Base-by-base conservation (phyloP, 1,139 yeast genomes). In the Scheffersomyces insectosa region DNA sequence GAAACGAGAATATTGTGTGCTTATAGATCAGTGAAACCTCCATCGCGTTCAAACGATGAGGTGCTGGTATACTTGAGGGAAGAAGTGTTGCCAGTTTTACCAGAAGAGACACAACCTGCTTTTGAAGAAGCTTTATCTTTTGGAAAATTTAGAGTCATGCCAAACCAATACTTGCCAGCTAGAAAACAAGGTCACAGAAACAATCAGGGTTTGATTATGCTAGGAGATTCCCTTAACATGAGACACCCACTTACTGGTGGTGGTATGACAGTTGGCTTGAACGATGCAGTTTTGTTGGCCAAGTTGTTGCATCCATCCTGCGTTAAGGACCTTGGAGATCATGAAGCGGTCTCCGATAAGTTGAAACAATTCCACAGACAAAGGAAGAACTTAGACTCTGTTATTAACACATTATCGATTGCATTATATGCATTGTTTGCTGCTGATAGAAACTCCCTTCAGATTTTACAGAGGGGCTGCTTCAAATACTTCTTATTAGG, bases 201-300 rank as follows among this genome's bases (percentile, higher is more conserved):
- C 14, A 75, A 80, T 38, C 82, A 82, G 12, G 99, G 99, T n/a
- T 70, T 90, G 42, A 73, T 93, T 36, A 76, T 93, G 55, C 63
- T 93, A 38, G 99, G 99, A 34, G 99, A 93, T 62, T 89, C 99
- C 2, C 76, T 91, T 58, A 93, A 93, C 64, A 93, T 93, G 97
- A 80, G 99, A 62, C 99, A 93, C 64, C 99, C 99, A 14, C 77
- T 93, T 50, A 93, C 99, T 1, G 99, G 99, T 37, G 99, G 99
- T 46, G 99, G 99, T 47, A 93, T 93, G 99, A 91, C 98, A 9
- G 99, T 93, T 36, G 98, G 97, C 0, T 73, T 95, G 48, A 87
- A 83, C 60, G 99, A 93, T 62, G 93, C 91, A 5, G 89, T 77
- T 13, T 63, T 86, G 46, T 69, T 87, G 54, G 78, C 87, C 23